Base-by-base conservation (phyloP, 1,284 basidiomycete genomes). In the Marasmius fiardii region DNA sequence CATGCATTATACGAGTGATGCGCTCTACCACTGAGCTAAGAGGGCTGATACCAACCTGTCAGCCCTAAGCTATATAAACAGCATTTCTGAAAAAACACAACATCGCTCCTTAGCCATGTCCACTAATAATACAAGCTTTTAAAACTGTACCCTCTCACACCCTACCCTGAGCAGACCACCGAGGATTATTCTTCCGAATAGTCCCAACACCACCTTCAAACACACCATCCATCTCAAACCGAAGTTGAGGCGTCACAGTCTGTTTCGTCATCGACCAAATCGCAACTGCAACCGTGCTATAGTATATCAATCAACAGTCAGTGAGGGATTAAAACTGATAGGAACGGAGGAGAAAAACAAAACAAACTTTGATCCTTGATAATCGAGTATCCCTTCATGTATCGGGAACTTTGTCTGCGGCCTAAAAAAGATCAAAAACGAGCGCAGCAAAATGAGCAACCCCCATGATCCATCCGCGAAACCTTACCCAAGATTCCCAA, bases 401-500 rank as follows among this genome's bases (percentile, higher is more conserved):
- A 92, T 88, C 0, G 88, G 87, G 77, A 91, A 92, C 64, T 83
- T 87, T 39, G 78, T 73, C 65, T 92, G 89, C 12, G 90, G 90
- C 11, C 88, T 82, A 41, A 2, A 39, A 8, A 41, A 18, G n/a
- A n/a, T n/a, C 39, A 41, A 41, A 39, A 41, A 20, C n/a, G 16
- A 55, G 16, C 54, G n/a, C n/a, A n/a, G n/a, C n/a, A n/a, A 49
- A 35, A 52, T 51, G 23, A 63, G 28, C 44, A 50, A 34, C 52
- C 24, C 43, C 48, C 35, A 31, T 45, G 31, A 51, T 4, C 31
- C 16, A 37, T 16, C 39, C 16, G n/a, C 4, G 53, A 45, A 23
- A 3, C 61, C 77, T 48, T 61, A 83, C 88, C 88, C 87, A 2
- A 89, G 76, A 64, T 90, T 88, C 20, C 71, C 84, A 20, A 88